Evolutionary conservation across 495 filamentous ascomycete genomes (phyloP), one percentile per base, ranked within the genome.

Genomic region (Xylaria nigripes): DNA sequence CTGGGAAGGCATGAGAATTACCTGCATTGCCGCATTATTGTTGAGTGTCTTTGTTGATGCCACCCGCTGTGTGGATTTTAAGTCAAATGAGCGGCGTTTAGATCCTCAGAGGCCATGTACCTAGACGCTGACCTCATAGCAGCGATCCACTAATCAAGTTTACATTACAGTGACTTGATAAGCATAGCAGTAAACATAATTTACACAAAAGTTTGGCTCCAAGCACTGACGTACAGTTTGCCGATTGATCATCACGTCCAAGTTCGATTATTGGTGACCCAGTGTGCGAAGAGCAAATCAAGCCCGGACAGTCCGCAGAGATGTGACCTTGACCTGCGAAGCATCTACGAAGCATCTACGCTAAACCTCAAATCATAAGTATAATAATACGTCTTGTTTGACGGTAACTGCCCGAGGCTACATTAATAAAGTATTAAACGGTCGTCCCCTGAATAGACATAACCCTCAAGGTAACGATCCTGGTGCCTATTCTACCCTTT

Each of bases 111-210:
- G 13, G 51, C 56, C 50, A 58, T 63, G 60, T 55, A 61, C 58
- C 61, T 58, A 58, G 60, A 59, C 59, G 58, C 44, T 55, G 54
- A 55, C 56, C 51, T 61, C 59, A 61, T 56, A 52, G 32, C 60
- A 55, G 59, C 54, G 54, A 63, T 56, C 61, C 61, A 57, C 58
- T 45, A 19, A 18, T 45, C 16, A 30, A 21, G 24, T 38, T 24
- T 30, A 19, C 23, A 42, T 12, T 22, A 23, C 30, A 3, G 16
- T 27, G 5, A 6, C 15, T 42, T 16, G 23, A 27, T 38, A 22
- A 16, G 34, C 24, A 18, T 12, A 27, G 18, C 10, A 40, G 48
- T 23, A 41, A 1, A 40, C 9, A 40, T 40, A 16, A 16, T 40
- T 40, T 10, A 13, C 13, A 16, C 8, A 18, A 3, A 8, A 15